Evolutionary conservation across 2,329 filamentous ascomycete genomes (phyloP).

Genomic region (Elsinoe batatas): DNA sequence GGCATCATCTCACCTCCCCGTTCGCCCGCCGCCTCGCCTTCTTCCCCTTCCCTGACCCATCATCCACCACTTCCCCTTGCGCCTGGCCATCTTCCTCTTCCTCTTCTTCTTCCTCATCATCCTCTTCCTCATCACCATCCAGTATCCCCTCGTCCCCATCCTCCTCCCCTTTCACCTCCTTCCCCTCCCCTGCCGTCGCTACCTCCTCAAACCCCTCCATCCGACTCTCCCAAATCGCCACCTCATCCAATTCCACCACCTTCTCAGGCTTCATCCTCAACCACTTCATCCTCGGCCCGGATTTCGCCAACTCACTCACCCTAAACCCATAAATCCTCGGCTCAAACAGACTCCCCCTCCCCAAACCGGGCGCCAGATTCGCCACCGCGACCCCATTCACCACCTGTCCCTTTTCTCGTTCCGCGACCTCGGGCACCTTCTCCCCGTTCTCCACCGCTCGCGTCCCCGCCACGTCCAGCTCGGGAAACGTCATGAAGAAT

Average conservation of each 20-base stretch:
- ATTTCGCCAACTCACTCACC: conserved; percentile 80
- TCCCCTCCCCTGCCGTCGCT: conserved; percentile 14
- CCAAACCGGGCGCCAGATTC: conserved; percentile 84
- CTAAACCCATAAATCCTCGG: conserved; percentile 94
- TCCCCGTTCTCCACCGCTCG: conserved; percentile 12
- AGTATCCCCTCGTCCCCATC: conserved; percentile 15
- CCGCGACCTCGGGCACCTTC: conserved; percentile 8
- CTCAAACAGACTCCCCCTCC: conserved; percentile 76
- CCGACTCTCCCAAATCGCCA: conserved; percentile 30
- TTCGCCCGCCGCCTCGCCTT: conserved; percentile 32
- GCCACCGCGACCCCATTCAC: conserved; percentile 80
- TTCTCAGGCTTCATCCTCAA: conserved; percentile 73
- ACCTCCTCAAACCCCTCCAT: conserved; percentile 30
- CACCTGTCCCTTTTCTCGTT: conserved; percentile 26
- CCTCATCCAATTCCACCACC: conserved; percentile 75
- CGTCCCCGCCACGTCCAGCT: conserved; percentile 63
- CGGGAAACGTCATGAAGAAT: conserved; percentile 97
- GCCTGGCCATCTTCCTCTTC: conserved; percentile 39
- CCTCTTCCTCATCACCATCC: conserved; percentile 15
- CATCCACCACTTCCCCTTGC: conserved; percentile 44
- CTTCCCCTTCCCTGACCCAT: conserved; percentile 7
- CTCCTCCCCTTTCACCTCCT: conserved; percentile 15
- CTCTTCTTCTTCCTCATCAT: conserved; percentile 9
- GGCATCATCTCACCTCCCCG: conserved; percentile 1
- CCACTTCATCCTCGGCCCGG: conserved; percentile 95